Base-by-base conservation (phyloP, 345 rosid species). In the Hypericum perforatum region DNA sequence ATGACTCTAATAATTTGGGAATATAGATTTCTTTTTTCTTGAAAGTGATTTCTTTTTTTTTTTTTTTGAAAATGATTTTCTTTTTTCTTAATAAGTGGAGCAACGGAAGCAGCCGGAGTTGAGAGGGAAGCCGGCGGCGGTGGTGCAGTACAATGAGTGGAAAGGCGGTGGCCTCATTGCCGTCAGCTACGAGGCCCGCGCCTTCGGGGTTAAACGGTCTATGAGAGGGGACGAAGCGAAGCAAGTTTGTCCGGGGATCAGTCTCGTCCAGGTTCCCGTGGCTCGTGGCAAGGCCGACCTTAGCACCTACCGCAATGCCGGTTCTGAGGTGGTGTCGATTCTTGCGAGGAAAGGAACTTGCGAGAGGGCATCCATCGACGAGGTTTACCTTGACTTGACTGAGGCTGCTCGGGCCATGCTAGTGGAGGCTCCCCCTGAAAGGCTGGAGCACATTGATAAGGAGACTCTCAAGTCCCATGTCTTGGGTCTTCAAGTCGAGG, bases 121-220 rank as follows among this genome's bases (percentile, higher is more conserved):
- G 6, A 61, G 86, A 63, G 98, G 95, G 8, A 70, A 79, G 12
- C 98, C 98, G 11, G 68, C 88, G 0, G 96, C 89, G 38, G 98
- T 91, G 72, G 96, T 91, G 36, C 98, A 87, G 72, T 91, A 91
- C 74, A 91, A 91, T 43, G 90, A 89, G 63, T 87, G 95, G 94
- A 89, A 87, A 78, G 95, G 98, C 43, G 98, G 96, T 48, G 96
- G 53, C 44, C 73, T 91, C 77, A 85, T 91, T 63, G 96, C 96
- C 32, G 92, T 91, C 59, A 65, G 96, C 29, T 91, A 87, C 39
- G 98, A 91, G 69, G 98, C 98, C 8, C 90, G 98, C 29, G 70
- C 57, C 52, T 77, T 64, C 41, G 96, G 96, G 45, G 78, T 87
- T 13, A 87, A 76, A 45, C 89, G 92, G 92, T 81, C 75, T 2